Evolutionary conservation across 768 basidiomycete genomes (phyloP), one percentile per base, ranked within the genome.

Genomic region (Boletus sensibilis): DNA sequence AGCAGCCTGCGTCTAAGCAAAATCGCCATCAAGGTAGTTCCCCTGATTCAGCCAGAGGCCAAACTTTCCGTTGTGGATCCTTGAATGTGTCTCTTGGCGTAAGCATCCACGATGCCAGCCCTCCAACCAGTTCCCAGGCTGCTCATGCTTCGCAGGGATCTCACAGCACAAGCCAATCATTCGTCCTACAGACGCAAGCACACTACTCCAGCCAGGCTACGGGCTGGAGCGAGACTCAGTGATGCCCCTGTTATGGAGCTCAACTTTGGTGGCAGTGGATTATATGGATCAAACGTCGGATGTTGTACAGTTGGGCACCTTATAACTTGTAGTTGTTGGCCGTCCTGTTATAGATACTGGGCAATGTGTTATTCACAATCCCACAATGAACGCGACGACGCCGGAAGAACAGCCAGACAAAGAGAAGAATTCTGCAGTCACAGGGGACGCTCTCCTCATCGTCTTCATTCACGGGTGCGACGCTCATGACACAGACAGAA

Each of bases 401-500:
- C 31, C 44, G 9, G 56, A 57, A 33, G 49, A 59, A 51, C 58
- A 54, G 20, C 29, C 27, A 3, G 59, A 55, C 34, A 55, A 54
- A 20, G 53, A 39, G 16, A 47, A 57, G 10, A 34, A 25, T 25
- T 41, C 56, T 42, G 25, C 56, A 31, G 52, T 41, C 35, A 61
- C 75, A 29, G 50, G 57, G 23, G 82, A 85, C n/a, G 59, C 79
- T 8, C 72, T 93, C 5, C 78, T 92, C 37, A 67, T 91, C 53
- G 75, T 92, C 38, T 93, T 91, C 66, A 86, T 93, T 29, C 92
- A 93, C 62, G 92, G 91, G 69, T 92, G 81, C 80, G 61, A 44
- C 34, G 4, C 21, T 29, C 18, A 43, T 21, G 46, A 39, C 35
- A n/a, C 3, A 10, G 20, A n/a, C 27, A 12, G 13, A 6, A n/a